These are phyloP conservation scores for Nadsonia starkeyi-henricii DNA, from an alignment of 1,139 yeast genomes.

Conservation along the genomic window DNA sequence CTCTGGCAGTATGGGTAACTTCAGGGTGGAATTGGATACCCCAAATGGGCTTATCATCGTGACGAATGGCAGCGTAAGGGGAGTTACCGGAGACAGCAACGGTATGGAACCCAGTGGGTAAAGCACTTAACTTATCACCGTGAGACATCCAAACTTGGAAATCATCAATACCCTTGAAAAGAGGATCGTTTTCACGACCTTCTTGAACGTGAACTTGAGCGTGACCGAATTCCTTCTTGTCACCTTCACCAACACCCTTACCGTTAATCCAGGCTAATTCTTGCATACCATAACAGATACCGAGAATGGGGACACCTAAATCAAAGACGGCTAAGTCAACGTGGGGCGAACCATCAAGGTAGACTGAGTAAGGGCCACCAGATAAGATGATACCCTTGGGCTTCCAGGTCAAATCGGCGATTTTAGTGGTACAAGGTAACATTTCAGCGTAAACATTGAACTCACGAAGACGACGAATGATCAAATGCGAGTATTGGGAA, in stretches of 20 bases:
- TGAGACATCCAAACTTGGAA: slow-evolving; percentile 99
- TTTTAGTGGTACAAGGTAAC: slow-evolving; percentile 98
- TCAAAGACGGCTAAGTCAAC: slow-evolving; percentile 90
- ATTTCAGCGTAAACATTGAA: slow-evolving; percentile 97
- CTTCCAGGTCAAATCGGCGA: slow-evolving; percentile 78
- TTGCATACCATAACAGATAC: slow-evolving; percentile 99
- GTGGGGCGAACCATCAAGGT: slow-evolving; percentile 91
- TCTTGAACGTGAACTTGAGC: slow-evolving; percentile 64
- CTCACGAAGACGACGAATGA: slow-evolving; percentile 95
- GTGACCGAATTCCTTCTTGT: slow-evolving; percentile 96
- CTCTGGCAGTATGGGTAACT: slow-evolving; percentile 91
- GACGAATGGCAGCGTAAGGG: slow-evolving; percentile 87
- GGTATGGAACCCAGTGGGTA: slow-evolving; percentile 79
- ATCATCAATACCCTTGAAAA: slow-evolving; percentile 80
- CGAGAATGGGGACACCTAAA: slow-evolving; percentile 83
- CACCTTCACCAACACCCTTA: slow-evolving; percentile 90
- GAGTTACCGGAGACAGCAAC: slow-evolving; percentile 91
- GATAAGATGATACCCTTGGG: slow-evolving; percentile 95
- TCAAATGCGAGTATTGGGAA: slow-evolving; percentile 92
- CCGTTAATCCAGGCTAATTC: slow-evolving; percentile 98
- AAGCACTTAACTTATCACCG: slow-evolving; percentile 85
- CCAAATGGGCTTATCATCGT: slow-evolving; percentile 57
- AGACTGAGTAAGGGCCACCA: slow-evolving; percentile 97
- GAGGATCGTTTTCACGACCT: slow-evolving; percentile 43
- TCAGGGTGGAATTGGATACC: slow-evolving; percentile 99